phyloP scores from a whole-genome alignment of 2,329 filamentous ascomycete species.

The Cephalotrichum gorgonifer region DNA sequence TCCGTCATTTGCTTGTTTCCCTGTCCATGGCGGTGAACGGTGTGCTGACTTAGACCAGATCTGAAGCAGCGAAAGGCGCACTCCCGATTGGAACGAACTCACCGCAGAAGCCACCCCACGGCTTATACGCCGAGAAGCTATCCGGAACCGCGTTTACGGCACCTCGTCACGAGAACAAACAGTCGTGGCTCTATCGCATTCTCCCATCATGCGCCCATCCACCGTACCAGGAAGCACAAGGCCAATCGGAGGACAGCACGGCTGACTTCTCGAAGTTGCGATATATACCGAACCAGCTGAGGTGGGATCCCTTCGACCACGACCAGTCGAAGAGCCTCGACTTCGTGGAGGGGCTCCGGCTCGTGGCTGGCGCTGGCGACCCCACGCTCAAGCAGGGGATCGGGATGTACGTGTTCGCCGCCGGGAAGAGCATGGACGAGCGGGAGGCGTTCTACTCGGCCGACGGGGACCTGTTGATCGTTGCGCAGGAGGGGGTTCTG shows the following conservation, averaged over 20 bases:
- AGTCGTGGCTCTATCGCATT: slow-evolving; percentile 64
- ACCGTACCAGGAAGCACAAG: slow-evolving; percentile 36
- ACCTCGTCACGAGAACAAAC: slow-evolving; percentile 57
- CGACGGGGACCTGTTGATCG: slow-evolving; percentile 65
- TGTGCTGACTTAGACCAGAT: slow-evolving; percentile 32
- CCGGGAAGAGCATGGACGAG: slow-evolving; percentile 59
- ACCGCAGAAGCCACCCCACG: slow-evolving; percentile 68
- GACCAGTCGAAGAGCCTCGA: slow-evolving; percentile 39
- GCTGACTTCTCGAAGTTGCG: slow-evolving; percentile 38
- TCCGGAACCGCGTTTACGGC: slow-evolving; percentile 65
- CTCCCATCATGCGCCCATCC: slow-evolving; percentile 53
- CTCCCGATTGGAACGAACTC: slow-evolving; percentile 70
- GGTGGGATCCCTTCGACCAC: slow-evolving; percentile 69
- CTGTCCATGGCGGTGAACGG: background rate
- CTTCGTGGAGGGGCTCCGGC: slow-evolving; percentile 45
- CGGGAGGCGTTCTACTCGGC: slow-evolving; percentile 69
- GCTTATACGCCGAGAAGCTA: slow-evolving; percentile 74
- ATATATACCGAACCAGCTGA: slow-evolving; percentile 70
- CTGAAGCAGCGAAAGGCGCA: slow-evolving; percentile 65
- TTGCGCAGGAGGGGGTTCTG: slow-evolving; percentile 58
- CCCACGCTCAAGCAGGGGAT: slow-evolving; percentile 64
- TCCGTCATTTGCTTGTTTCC: slow-evolving; percentile 26
- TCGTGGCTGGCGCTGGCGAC: slow-evolving; percentile 68
- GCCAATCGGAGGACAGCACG: slow-evolving; percentile 13
- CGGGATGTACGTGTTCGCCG: slow-evolving; percentile 67